These are phyloP conservation scores for Globisporangium radiosum DNA, from an alignment of 352 stramenopile species.

Conservation along the genomic window DNA sequence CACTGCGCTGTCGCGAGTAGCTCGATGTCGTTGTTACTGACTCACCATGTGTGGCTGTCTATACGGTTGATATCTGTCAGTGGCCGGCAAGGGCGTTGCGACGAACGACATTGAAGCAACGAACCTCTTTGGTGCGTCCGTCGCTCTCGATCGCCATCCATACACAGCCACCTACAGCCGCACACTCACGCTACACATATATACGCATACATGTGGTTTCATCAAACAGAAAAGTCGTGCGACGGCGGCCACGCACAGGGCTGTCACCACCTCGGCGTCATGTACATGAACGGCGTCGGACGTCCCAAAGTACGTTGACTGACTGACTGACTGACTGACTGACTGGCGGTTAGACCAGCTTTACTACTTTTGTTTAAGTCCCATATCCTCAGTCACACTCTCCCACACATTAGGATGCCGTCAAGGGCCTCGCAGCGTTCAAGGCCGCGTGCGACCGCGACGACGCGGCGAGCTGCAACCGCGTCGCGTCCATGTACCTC, in stretches of 20 bases:
- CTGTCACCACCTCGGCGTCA: constrained; percentile 83
- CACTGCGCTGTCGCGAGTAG: background rate
- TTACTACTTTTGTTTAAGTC: no score
- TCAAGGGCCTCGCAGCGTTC: constrained; percentile 60
- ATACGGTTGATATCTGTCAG: constrained; percentile 17
- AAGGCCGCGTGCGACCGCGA: constrained; percentile 71
- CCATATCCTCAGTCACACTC: background rate
- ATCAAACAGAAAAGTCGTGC: constrained; percentile 66
- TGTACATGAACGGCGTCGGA: constrained; percentile 68
- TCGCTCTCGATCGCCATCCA: no score
- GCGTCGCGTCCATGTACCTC: constrained; percentile 72
- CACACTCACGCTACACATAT: no score
- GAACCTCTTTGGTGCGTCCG: constrained; percentile 55
- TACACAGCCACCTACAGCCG: no score
- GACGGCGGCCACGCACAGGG: constrained; percentile 60
- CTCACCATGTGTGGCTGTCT: background rate
- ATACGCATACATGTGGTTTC: background rate
- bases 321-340: background rate
- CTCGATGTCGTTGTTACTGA: background rate
- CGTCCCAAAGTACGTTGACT: constrained; percentile 45
- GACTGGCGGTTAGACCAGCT: no score
- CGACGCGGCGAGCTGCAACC: constrained; percentile 79
- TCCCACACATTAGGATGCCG: constrained; percentile 29
- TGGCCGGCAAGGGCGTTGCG: constrained; percentile 70
- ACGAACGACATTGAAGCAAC: constrained; percentile 63